Conservation (phyloP, 2,329 filamentous ascomycete genomes). For the Berkeleyomyces rouxiae region DNA sequence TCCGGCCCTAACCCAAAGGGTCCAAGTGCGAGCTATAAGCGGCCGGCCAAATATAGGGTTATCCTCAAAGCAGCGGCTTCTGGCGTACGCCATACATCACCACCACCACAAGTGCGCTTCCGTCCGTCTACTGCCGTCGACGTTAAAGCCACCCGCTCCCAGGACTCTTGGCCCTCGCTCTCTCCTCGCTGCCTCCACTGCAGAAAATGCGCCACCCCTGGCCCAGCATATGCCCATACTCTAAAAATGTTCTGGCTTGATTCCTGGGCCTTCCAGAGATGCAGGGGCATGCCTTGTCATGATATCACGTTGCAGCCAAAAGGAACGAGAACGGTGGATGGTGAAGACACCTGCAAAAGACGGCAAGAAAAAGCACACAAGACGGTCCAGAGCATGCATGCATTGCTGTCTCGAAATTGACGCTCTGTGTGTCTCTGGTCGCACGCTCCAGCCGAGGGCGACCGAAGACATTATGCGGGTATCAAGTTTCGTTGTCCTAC, state of each 20-base stretch:
- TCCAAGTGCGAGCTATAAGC: background rate
- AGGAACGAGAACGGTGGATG: background rate
- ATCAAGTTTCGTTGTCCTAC: no score
- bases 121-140: background rate
- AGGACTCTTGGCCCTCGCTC: background rate
- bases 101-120: no score
- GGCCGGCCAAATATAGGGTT: background rate
- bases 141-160: background rate
- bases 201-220: background rate
- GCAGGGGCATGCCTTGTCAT: background rate
- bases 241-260: background rate
- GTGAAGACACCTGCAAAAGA: background rate
- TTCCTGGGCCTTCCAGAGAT: background rate
- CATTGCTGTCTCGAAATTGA: no score
- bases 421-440: no score
- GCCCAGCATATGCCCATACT: background rate
- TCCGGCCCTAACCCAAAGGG: background rate
- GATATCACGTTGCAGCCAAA: conserved; percentile 1
- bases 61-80: background rate
- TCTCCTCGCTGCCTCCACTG: background rate
- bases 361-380: background rate
- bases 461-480: no score
- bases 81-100: no score
- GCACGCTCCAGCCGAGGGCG: no score
- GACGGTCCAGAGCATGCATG: background rate